phyloP scores from a whole-genome alignment of 148 eudicot species.

The Heliamphora exappendiculata region DNA sequence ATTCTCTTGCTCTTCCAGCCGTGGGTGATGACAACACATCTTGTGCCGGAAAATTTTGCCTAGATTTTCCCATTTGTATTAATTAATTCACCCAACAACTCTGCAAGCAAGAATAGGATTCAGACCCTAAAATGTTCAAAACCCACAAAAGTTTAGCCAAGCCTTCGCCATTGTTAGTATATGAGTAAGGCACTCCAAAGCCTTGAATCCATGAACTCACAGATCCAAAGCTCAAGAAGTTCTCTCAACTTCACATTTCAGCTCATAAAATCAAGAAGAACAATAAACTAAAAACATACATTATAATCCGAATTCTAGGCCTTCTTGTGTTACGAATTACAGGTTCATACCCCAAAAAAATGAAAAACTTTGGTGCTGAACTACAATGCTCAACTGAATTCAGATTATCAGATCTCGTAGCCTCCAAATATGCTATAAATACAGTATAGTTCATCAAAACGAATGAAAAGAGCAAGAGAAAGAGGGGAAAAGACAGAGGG shows the following conservation, averaged over 20 bases:
- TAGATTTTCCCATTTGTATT: conserved; percentile 28
- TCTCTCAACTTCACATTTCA: not conserved
- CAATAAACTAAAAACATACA: not conserved
- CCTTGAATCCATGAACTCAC: not conserved
- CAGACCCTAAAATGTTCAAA: not conserved
- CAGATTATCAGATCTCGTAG: not conserved
- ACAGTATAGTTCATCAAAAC: not conserved
- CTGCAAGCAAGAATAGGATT: conserved; percentile 16
- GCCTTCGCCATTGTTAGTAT: not conserved
- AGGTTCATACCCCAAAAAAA: not conserved
- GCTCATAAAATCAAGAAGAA: conserved; percentile 1
- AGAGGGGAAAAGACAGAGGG: conserved; percentile 3
- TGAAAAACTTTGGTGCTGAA: not conserved
- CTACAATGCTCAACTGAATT: not conserved
- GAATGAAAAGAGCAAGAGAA: not conserved
- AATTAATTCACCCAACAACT: conserved; percentile 5
- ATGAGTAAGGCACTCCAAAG: not conserved
- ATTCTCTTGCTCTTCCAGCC: conserved; percentile 42
- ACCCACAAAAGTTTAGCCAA: not conserved
- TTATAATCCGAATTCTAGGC: not conserved
- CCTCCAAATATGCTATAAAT: not conserved
- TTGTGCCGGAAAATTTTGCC: conserved; percentile 33
- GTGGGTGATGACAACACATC: conserved; percentile 32
- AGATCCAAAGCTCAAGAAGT: not conserved
- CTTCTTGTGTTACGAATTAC: not conserved